Base-by-base conservation (phyloP, 345 rosid genomes). In the Citrus trifoliata region DNA sequence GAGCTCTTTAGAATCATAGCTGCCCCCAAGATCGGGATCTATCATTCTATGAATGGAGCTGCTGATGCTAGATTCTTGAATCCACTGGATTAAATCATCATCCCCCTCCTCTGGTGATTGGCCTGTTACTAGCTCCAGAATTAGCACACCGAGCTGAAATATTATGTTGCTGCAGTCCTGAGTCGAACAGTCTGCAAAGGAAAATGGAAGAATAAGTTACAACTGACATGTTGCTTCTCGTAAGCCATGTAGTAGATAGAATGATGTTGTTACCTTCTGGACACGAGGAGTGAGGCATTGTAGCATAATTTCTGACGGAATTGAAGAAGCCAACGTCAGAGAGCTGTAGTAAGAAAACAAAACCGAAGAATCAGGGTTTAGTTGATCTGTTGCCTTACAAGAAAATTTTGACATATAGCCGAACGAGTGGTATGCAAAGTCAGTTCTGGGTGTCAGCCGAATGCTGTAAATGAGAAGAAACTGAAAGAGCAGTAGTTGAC, bases 71-170 rank as follows among this genome's bases (percentile, higher is more conserved):
- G 92, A 84, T 80, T 89, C 93, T 80, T 88, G 93, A 64, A 94
- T 90, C 99, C 99, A 94, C 74, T 96, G 87, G 80, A 93, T 83
- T 82, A 93, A 71, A 80, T 88, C 90, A 1, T 80, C 78, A 8
- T 86, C 88, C 66, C 88, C 96, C 66, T 86, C 80, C 40, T 89
- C 97, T 0, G 99, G 90, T 73, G 97, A 92, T 74, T 91, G 97
- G 22, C 99, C 99, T 1, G 99, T 93, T 79, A 96, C 76, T 51
- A 96, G 88, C 86, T 93, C 99, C 80, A 93, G 73, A 78, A 96
- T 88, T 80, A 92, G 87, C 78, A 96, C 86, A 9, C 99, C 99
- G 2, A 96, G 93, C 88, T 93, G 98, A 69, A 90, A 91, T 30
- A 93, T 87, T 70, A 94, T 82, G 85, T 83, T 85, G 68, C 86